phyloP scores from a whole-genome alignment of 768 basidiomycete species.

The Mycena galopus region DNA sequence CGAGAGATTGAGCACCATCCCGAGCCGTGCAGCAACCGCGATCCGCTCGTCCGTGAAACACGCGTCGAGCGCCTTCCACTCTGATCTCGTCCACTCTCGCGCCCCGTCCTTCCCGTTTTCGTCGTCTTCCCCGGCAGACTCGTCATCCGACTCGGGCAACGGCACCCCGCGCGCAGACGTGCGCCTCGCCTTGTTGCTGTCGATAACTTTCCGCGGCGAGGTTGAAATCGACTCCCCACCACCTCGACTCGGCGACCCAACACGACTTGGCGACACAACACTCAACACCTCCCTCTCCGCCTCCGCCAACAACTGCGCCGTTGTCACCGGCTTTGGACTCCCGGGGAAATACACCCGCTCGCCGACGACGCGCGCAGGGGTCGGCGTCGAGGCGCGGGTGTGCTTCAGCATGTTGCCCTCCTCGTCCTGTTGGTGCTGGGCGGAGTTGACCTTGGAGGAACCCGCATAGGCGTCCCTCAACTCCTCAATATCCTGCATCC shows the following conservation, averaged over 20 bases:
- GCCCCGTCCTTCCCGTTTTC: background rate
- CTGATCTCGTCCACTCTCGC: constrained; percentile 74
- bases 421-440: no score
- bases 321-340: constrained; percentile 61
- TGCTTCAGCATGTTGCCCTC: background rate
- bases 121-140: background rate
- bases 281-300: constrained; percentile 64
- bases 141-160: constrained; percentile 1
- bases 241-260: background rate
- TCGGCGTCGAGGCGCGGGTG: constrained; percentile 36
- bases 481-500: constrained; percentile 25
- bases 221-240: background rate
- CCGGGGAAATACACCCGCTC: constrained; percentile 68
- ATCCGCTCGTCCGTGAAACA: constrained; percentile 83
- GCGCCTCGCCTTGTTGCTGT: background rate
- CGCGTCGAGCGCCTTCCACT: constrained; percentile 86
- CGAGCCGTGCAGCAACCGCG: constrained; percentile 52
- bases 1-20: constrained; percentile 29
- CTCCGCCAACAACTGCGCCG: constrained; percentile 69
- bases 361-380: constrained; percentile 59
- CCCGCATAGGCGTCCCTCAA: background rate
- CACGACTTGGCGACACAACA: background rate
- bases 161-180: background rate
- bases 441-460: background rate
- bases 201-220: background rate